Percentiles rank a stretch among this genome's conserved stretches.
Evolutionary conservation across 2,329 filamentous ascomycete species (phyloP).

Genomic region (Cephalotrichum gorgonifer): DNA sequence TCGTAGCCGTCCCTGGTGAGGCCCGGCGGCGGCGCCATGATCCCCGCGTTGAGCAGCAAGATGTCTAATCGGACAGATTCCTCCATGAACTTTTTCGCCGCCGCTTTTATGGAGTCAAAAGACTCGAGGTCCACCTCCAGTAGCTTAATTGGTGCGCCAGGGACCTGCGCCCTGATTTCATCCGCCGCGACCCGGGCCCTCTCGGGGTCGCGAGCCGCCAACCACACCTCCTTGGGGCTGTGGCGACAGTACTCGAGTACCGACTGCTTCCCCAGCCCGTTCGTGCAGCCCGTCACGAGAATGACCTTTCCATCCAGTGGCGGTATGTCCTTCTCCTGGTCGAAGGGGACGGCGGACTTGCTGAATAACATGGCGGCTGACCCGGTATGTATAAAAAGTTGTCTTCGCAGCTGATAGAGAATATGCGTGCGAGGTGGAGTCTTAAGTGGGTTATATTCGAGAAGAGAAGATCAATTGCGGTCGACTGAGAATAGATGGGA

Average conservation of each 20-base stretch:
- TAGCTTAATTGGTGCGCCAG: constrained; percentile 3
- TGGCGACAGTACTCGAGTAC: constrained; percentile 14
- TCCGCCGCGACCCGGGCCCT: constrained; percentile 23
- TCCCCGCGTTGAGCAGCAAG: constrained; percentile 31
- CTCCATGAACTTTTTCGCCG: constrained; percentile 24
- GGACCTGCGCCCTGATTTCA: constrained; percentile 20
- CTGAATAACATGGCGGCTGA: not conserved
- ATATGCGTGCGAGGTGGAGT: too few species aligned
- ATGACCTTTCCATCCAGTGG: constrained; percentile 36
- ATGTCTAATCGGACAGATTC: constrained; percentile 27
- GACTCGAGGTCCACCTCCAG: constrained; percentile 29
- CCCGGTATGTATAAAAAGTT: not conserved
- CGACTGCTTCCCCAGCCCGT: constrained; percentile 16
- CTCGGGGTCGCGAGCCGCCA: constrained; percentile 23
- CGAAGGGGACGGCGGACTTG: constrained; percentile 8
- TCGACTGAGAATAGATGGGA: too few species aligned
- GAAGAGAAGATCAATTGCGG: not conserved
- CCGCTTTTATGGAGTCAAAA: constrained; percentile 28
- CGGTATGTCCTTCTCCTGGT: constrained; percentile 31
- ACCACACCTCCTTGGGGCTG: constrained; percentile 12
- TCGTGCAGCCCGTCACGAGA: constrained; percentile 38
- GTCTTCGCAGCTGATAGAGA: not conserved
- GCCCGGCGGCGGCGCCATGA: constrained; percentile 24
- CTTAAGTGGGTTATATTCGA: not conserved
- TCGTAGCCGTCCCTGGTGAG: constrained; percentile 37